Percentiles rank a stretch among this genome's conserved stretches.
Evolutionary conservation across 345 rosid genomes (phyloP).

Genomic region (Rhizophora mangle): DNA sequence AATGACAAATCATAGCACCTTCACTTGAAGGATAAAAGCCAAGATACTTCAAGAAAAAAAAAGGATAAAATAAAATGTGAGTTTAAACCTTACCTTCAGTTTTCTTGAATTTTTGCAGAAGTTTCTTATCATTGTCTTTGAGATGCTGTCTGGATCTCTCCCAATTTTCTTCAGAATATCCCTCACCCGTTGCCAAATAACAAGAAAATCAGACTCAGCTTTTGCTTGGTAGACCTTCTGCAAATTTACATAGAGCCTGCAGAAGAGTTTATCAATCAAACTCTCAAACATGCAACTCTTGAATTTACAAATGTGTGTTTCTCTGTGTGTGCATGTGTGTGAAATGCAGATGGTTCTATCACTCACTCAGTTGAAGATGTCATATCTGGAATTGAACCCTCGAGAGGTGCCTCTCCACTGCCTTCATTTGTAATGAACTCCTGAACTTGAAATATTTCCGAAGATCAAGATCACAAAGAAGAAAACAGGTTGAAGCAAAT

Average conservation of each 20-base stretch:
- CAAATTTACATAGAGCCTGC: conserved; percentile 78
- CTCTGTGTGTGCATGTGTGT: not conserved
- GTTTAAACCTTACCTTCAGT: conserved; percentile 56
- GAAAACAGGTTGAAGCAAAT: conserved; percentile 4
- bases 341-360: not conserved
- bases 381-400: conserved; percentile 99
- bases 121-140: conserved; percentile 60
- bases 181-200: conserved; percentile 60
- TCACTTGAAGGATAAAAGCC: not conserved
- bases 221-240: conserved; percentile 87
- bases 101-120: conserved; percentile 92
- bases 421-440: conserved; percentile 90
- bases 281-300: not conserved
- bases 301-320: not conserved
- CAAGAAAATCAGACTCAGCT: conserved; percentile 88
- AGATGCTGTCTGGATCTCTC: conserved; percentile 61
- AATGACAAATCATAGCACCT: not conserved
- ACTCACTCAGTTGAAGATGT: conserved; percentile 98
- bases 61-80: not conserved
- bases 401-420: conserved; percentile 85
- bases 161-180: conserved; percentile 68
- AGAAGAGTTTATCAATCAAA: conserved; percentile 11
- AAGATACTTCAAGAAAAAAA: not conserved
- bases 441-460: conserved; percentile 36
- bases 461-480: conserved; percentile 6